These are phyloP conservation scores for Glycine latifolia DNA, from an alignment of 306 rosid species.

Conservation along the genomic window DNA sequence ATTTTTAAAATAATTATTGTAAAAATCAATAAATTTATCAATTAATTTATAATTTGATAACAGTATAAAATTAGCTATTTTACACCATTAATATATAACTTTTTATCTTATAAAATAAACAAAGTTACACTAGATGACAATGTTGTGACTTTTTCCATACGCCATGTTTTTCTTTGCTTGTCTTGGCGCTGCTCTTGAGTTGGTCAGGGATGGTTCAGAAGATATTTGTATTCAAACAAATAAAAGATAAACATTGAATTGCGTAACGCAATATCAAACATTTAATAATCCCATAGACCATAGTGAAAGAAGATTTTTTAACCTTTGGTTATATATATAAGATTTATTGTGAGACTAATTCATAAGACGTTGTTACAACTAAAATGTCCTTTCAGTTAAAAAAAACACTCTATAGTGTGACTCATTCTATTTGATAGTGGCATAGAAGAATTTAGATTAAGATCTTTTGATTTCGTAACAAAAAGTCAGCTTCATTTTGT, in stretches of 20 bases:
- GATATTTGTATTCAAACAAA: not conserved
- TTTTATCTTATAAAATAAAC: no score
- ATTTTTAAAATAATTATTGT: no score
- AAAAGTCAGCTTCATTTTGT: not conserved
- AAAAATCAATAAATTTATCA: no score
- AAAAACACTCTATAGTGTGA: not conserved
- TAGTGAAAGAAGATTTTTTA: not conserved
- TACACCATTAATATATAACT: no score
- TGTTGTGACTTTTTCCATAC: no score
- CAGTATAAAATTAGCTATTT: no score
- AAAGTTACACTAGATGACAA: no score
- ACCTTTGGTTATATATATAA: not conserved
- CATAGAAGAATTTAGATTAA: not conserved
- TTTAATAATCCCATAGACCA: not conserved
- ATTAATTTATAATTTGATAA: no score
- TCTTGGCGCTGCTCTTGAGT: not conserved
- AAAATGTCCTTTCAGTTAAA: not conserved
- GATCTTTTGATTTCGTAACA: not conserved
- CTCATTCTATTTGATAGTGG: not conserved
- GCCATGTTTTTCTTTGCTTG: not conserved
- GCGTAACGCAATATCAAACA: not conserved
- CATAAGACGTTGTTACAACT: constrained; percentile 6
- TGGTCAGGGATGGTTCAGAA: constrained; percentile 1
- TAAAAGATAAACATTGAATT: no score
- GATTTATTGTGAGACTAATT: not conserved